These are phyloP conservation scores for Dalbergia cultrata DNA, from an alignment of 306 rosid genomes.

Conservation along the genomic window DNA sequence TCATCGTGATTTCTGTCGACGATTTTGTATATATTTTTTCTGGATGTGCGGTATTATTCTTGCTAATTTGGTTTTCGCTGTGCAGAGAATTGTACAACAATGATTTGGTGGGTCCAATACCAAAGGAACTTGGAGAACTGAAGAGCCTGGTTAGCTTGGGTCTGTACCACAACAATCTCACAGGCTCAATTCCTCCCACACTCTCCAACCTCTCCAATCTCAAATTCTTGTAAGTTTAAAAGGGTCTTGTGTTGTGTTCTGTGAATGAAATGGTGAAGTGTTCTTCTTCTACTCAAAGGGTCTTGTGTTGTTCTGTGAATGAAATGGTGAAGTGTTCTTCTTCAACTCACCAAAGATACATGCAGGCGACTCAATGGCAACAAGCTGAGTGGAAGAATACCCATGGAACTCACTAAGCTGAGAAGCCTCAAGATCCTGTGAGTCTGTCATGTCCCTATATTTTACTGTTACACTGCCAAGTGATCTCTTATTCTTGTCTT, in stretches of 20 bases:
- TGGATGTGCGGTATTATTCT: no score
- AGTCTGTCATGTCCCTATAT: conserved; percentile 17
- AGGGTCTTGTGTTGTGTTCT: no score
- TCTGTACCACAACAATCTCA: conserved; percentile 78
- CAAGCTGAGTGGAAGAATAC: conserved; percentile 77
- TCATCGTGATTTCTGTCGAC: no score
- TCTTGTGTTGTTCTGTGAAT: neutral
- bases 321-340: neutral
- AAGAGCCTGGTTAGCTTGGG: conserved; percentile 85
- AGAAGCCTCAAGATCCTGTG: conserved; percentile 80
- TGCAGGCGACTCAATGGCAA: conserved; percentile 81
- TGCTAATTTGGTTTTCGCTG: neutral
- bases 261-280: neutral
- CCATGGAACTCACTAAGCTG: conserved; percentile 77
- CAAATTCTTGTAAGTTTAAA: conserved; percentile 69
- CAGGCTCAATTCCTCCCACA: conserved; percentile 69
- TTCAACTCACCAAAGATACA: no score
- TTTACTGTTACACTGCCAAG: no score
- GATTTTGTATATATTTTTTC: no score
- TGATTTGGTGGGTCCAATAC: conserved; percentile 73
- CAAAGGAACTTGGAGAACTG: conserved; percentile 73
- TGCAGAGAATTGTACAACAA: conserved; percentile 82
- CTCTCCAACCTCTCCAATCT: conserved; percentile 80
- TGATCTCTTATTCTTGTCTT: neutral
- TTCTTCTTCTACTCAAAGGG: no score